phyloP scores from a whole-genome alignment of 441 rosid genomes.

The Macaranga tanarius region DNA sequence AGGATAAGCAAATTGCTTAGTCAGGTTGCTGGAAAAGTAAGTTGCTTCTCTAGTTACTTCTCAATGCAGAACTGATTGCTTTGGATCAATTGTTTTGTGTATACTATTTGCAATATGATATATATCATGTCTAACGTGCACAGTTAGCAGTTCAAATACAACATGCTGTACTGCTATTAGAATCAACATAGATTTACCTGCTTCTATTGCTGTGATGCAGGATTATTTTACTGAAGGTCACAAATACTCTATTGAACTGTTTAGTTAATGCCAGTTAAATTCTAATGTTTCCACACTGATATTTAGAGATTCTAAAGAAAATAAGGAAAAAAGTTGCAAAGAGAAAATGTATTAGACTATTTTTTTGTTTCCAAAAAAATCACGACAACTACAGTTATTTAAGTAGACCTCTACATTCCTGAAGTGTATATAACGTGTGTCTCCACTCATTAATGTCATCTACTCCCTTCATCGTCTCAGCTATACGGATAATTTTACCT shows the following conservation, averaged over 20 bases:
- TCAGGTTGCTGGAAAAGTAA: not conserved
- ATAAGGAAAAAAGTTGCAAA: not conserved
- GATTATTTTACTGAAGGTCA: no score
- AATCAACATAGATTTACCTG: no score
- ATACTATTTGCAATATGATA: not conserved
- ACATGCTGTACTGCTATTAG: no score
- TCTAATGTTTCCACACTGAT: no score
- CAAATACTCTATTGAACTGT: no score
- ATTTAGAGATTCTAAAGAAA: no score
- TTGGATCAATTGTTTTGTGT: not conserved
- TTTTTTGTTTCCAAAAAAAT: not conserved
- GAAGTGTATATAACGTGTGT: not conserved
- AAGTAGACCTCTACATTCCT: not conserved
- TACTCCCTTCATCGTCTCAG: conserved; percentile 10
- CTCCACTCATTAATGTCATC: conserved; percentile 9
- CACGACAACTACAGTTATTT: not conserved
- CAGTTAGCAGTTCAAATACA: not conserved
- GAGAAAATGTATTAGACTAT: not conserved
- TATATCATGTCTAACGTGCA: not conserved
- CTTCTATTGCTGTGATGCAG: no score
- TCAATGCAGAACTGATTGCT: not conserved
- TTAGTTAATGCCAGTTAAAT: no score
- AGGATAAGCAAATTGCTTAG: not conserved
- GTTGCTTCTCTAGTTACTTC: not conserved
- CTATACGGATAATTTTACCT: not conserved